phyloP scores from a whole-genome alignment of 2,329 filamentous ascomycete species.

The Aspergillus spinulosporus region DNA sequence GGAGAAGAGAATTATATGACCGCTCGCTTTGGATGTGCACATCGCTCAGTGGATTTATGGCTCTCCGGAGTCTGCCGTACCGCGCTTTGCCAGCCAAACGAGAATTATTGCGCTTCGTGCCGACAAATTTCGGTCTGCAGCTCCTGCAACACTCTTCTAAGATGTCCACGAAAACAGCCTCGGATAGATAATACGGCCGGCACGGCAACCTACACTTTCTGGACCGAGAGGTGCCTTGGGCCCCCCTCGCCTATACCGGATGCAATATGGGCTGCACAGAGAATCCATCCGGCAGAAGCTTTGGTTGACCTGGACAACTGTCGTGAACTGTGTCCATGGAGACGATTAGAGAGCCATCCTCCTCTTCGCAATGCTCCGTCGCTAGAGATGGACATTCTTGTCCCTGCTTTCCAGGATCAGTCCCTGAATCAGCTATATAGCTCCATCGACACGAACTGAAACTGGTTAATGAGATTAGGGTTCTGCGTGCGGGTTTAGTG shows the following conservation, averaged over 20 bases:
- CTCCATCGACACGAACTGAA: conserved; percentile 37
- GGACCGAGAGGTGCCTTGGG: conserved; percentile 38
- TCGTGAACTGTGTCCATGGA: conserved; percentile 40
- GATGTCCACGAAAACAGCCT: conserved; percentile 38
- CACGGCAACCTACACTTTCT: conserved; percentile 38
- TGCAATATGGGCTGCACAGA: conserved; percentile 35
- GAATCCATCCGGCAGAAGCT: conserved; percentile 40
- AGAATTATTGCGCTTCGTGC: conserved; percentile 37
- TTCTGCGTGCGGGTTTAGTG: neutral
- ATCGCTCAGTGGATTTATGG: conserved; percentile 44
- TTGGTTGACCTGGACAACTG: conserved; percentile 38
- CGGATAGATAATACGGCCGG: conserved; percentile 26
- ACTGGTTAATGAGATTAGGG: neutral
- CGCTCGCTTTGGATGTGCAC: conserved; percentile 43
- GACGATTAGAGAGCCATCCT: conserved; percentile 41
- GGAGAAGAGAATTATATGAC: conserved; percentile 42
- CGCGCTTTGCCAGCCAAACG: conserved; percentile 36
- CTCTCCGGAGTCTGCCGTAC: conserved; percentile 41
- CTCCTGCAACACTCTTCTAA: conserved; percentile 35
- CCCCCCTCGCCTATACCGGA: conserved; percentile 31
- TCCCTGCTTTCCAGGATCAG: conserved; percentile 33
- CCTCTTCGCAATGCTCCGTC: conserved; percentile 34
- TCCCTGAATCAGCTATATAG: conserved; percentile 38
- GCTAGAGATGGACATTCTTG: conserved; percentile 36
- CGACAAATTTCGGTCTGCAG: conserved; percentile 39